Evolutionary conservation across 2,329 filamentous ascomycete species (phyloP).

Genomic region (Rutstroemia sydowiana): DNA sequence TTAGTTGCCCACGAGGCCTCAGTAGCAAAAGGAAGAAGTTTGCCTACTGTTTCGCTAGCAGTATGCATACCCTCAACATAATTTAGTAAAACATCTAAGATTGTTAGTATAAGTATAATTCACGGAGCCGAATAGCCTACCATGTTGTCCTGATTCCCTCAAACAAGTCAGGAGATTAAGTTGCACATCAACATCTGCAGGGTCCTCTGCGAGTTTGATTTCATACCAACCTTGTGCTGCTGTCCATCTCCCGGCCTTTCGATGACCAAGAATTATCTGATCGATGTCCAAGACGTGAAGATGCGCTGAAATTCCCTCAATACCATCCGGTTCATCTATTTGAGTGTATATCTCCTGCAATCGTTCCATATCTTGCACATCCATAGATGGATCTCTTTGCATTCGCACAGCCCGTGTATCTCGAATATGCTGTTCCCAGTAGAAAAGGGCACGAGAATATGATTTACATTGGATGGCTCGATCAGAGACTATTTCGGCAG

Average conservation of each 20-base stretch:
- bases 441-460: conserved; percentile 84
- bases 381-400: conserved; percentile 31
- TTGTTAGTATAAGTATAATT: conserved; percentile 7
- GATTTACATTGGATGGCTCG: conserved; percentile 91
- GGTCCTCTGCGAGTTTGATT: conserved; percentile 73
- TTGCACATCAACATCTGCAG: conserved; percentile 70
- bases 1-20: conserved; percentile 90
- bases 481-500: conserved; percentile 66
- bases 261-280: conserved; percentile 86
- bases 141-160: conserved; percentile 91
- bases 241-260: conserved; percentile 87
- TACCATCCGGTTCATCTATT: conserved; percentile 94
- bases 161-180: conserved; percentile 79
- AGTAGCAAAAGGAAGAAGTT: conserved; percentile 72
- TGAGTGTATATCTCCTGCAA: conserved; percentile 93
- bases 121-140: conserved; percentile 39
- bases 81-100: conserved; percentile 70
- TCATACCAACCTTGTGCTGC: conserved; percentile 98
- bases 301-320: conserved; percentile 88
- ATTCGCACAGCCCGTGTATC: conserved; percentile 32
- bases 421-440: conserved; percentile 86
- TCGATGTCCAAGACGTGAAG: conserved; percentile 82
- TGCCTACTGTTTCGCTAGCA: conserved; percentile 42
- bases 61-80: conserved; percentile 71
- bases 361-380: conserved; percentile 63